Evolutionary conservation across 225 moss, liverwort and hornwort genomes (phyloP).

Genomic region (Rhytidiadelphus loreus): DNA sequence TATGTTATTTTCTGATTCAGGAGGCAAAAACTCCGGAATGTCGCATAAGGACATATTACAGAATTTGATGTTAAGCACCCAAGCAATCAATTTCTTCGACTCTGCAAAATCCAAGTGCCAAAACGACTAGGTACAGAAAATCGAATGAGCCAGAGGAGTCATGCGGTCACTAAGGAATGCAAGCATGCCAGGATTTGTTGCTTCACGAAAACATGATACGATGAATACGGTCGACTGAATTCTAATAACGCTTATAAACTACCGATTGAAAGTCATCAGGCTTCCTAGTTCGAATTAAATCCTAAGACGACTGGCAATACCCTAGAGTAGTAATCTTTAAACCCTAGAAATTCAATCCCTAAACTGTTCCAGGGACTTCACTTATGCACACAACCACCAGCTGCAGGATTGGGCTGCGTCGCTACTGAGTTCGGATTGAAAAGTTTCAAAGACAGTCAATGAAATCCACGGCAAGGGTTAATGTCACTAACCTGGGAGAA

Average conservation of each 20-base stretch:
- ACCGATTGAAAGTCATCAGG: not conserved
- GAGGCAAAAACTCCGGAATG: not conserved
- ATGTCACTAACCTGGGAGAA: not conserved
- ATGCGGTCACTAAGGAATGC: not conserved
- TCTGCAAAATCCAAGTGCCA: not conserved
- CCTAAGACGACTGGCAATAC: not conserved
- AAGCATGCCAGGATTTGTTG: not conserved
- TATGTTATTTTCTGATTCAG: not conserved
- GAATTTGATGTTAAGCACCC: not conserved
- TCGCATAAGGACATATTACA: not conserved
- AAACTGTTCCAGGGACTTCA: not conserved
- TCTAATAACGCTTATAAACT: not conserved
- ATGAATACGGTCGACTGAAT: not conserved
- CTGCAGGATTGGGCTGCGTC: not conserved
- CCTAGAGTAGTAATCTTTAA: not conserved
- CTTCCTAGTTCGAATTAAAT: not conserved
- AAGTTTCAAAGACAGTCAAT: not conserved
- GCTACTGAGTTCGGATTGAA: not conserved
- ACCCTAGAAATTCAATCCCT: not conserved
- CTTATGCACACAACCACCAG: not conserved
- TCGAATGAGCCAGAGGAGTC: not conserved
- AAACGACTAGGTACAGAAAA: not conserved
- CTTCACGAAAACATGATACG: not conserved
- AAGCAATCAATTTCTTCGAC: not conserved
- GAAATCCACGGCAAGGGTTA: not conserved